Base-by-base conservation (phyloP, 306 rosid species). In the Potentilla sterilis region DNA sequence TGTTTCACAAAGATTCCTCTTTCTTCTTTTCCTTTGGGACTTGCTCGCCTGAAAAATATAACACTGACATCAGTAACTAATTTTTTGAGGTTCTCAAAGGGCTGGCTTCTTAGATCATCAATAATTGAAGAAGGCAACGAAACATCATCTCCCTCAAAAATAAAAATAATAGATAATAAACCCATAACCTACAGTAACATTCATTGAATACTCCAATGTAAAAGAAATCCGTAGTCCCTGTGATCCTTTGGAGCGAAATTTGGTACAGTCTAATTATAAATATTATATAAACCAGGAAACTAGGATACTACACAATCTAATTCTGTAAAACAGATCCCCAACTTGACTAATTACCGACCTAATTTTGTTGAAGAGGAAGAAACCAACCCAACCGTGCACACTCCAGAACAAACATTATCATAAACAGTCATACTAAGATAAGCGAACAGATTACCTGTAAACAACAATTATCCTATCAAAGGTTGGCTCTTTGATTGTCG, bases 401-500 rank as follows among this genome's bases (percentile, higher is more conserved):
- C 5, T 37, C 75, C 67, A 54, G n/a, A 38, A 47, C 15, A 22
- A 28, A 24, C 18, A 28, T 49, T 37, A 77, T 11, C 8, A 42
- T 57, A 41, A 34, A 22, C 14, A 34, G 3, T 43, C 14, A 69
- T 28, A 71, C 16, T 51, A 19, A 75, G 14, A 1, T 7, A 22
- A 41, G 4, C 10, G 11, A 57, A 9, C 32, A 57, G 9, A 62
- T 65, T 86, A 95, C 99, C 99, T 90, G 96, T 95, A 92, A 75
- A 92, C 87, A 64, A 95, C 99, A 84, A 92, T 95, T 42, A 95
- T 90, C 89, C 97, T 80, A 84, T 92, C 99, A 81, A 95, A 95
- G 69, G 99, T 95, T 12, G 99, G 99, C 87, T 95, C 99, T 84
- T 95, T 96, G 81, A 95, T 90, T 74, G 86, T 82, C 65, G 81